phyloP scores from a whole-genome alignment of 768 basidiomycete species.

The Tylopilus sp. region DNA sequence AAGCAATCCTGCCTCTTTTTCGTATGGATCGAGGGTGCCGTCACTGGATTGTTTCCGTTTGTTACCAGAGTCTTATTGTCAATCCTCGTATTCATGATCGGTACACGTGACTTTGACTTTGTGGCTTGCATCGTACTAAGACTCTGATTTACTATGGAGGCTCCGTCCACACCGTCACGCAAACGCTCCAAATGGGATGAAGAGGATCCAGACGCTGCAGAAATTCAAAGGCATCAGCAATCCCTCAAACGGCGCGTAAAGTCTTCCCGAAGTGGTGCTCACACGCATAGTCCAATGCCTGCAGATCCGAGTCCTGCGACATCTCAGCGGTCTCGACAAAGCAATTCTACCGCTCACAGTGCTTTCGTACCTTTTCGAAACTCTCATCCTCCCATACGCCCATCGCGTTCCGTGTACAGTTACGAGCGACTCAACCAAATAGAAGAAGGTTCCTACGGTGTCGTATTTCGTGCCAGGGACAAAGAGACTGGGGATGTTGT shows the following conservation, averaged over 20 bases:
- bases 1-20: constrained; percentile 11
- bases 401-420: constrained; percentile 90
- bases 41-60: not conserved
- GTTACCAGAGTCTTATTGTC: no score
- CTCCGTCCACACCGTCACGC: constrained; percentile 52
- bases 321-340: constrained; percentile 11
- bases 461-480: constrained; percentile 95
- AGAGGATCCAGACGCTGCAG: constrained; percentile 44
- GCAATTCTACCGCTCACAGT: constrained; percentile 44
- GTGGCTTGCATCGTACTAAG: not conserved
- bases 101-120: constrained; percentile 11
- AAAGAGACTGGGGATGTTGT: constrained; percentile 95
- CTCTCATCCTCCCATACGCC: constrained; percentile 71
- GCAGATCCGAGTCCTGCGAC: constrained; percentile 18
- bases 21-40: not conserved
- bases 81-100: no score
- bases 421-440: constrained; percentile 97
- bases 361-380: constrained; percentile 73
- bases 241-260: constrained; percentile 57
- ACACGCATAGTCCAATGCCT: constrained; percentile 9
- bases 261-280: constrained; percentile 23
- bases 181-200: constrained; percentile 78
- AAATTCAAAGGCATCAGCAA: constrained; percentile 31
- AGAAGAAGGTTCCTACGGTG: constrained; percentile 97
- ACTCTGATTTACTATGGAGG: constrained; percentile 21